Base-by-base conservation (phyloP, 2,329 filamentous ascomycete species). In the Fusarium chuoi region DNA sequence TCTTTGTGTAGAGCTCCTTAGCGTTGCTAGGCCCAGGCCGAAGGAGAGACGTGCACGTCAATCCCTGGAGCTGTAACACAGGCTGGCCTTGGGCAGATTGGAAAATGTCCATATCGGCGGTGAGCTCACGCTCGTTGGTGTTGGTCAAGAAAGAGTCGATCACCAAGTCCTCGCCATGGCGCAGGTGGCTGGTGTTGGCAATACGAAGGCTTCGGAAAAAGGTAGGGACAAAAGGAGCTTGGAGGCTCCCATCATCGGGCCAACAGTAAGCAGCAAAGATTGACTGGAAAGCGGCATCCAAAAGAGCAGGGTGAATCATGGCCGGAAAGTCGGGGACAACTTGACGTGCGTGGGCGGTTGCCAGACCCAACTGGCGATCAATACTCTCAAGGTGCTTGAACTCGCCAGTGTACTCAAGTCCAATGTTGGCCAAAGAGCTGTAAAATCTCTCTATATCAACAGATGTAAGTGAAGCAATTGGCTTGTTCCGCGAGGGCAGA, bases 211-310 rank as follows among this genome's bases (percentile, higher is more conserved):
- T 71, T 35, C 30, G 18, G 65, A 52, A 55, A 10, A 24, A 56
- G 7, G 60, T 68, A 7, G 57, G 69, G 20, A 84, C 66, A 52
- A 81, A 78, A 7, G 81, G 69, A 3, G 78, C 68, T 75, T 78
- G 80, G 8, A 85, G 74, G 7, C 73, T 74, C 7, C 78, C 81
- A 45, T 83, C 80, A 2, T 77, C 78, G 0, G 83, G 83, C 28
- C 72, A 79, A 10, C 78, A 77, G 51, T 77, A 79, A 3, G 82
- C 81, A 3, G 78, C 70, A 10, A 84, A 75, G 15, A 79, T 65
- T 10, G 79, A 68, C 65, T 85, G 84, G 62, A 85, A 79, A 4
- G 80, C 79, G 1, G 75, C 75, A 46, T 84, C 83, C 0, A 85
- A 71, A 5, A 77, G 68, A 1, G 72, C 79, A 0, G 83, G 83